Base-by-base conservation (phyloP, 495 filamentous ascomycete species). In the Endocarpon pusillum region DNA sequence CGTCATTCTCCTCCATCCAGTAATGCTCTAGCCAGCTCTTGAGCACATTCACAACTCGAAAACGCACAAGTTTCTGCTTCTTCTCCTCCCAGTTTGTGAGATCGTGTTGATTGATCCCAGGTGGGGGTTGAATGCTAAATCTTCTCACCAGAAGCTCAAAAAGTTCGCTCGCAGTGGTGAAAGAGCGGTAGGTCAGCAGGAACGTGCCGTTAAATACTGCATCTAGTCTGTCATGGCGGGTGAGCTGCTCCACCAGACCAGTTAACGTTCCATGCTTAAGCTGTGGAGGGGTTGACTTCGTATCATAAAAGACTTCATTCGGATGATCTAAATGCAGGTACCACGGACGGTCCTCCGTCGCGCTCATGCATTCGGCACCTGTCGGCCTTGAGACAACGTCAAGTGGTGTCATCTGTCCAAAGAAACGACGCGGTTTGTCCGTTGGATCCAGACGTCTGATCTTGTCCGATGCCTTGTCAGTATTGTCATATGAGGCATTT, bases 11-110 rank as follows among this genome's bases (percentile, higher is more conserved):
- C 51, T 97, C 89, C 89, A 96, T 94, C 89, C 89, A 97, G 52
- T 85, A 94, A 38, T 75, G 81, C 46, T 96, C 87, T 44, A 97
- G 84, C 89, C 89, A 97, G 52, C 72, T 92, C 63, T 94, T 96
- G 41, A 96, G 59, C 36, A 94, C 94, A 49, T 94, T 96, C 44
- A 97, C 84, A 6, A 97, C 82, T 28, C 89, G 71, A 64, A 97
- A 86, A 26, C 91, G 71, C 41, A 96, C 94, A 3, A 80, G 75
- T 45, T 86, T 92, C 54, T 94, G 91, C 58, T 97, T 97, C 47
- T 75, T 72, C 49, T 94, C 84, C 15, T 78, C 68, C 89, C 89
- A 97, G 42, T 70, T 62, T 33, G 89, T 82, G 49, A 78, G 81
- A 42, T 96, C 83, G 27, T 67, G 53, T 31, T 68, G 64, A 21